Percentiles rank a stretch among this genome's conserved stretches.
Conservation (phyloP, 2,329 filamentous ascomycete genomes). For the Colletotrichum noveboracense region DNA sequence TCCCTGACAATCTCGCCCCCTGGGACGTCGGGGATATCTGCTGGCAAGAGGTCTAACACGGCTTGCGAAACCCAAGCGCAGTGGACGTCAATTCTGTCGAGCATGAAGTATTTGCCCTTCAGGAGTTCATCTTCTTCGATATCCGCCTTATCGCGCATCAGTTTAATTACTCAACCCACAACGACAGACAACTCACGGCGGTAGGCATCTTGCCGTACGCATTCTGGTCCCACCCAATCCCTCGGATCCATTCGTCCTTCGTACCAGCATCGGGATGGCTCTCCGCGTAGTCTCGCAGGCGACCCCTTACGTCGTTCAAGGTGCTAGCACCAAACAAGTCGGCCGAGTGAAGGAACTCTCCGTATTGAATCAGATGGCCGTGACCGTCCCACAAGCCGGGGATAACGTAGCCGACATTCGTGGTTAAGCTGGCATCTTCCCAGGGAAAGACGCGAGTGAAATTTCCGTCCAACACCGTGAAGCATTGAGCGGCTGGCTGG, state of each 20-base stretch:
- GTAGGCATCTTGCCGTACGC: slow-evolving; percentile 69
- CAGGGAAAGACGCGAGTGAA: slow-evolving; percentile 55
- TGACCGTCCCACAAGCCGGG: slow-evolving; percentile 76
- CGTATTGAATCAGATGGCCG: slow-evolving; percentile 70
- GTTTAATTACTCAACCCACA: background rate
- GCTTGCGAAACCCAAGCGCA: slow-evolving; percentile 73
- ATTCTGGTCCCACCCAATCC: slow-evolving; percentile 75
- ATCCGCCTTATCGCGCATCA: slow-evolving; percentile 37
- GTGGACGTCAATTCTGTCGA: slow-evolving; percentile 73
- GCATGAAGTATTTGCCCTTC: slow-evolving; percentile 66
- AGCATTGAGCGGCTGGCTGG: slow-evolving; percentile 54
- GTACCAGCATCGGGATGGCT: slow-evolving; percentile 57
- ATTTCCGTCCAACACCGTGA: slow-evolving; percentile 56
- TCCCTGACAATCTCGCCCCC: slow-evolving; percentile 68
- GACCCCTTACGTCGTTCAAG: slow-evolving; percentile 56
- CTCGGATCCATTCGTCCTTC: slow-evolving; percentile 65
- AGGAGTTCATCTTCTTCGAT: slow-evolving; percentile 59
- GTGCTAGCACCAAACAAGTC: slow-evolving; percentile 65
- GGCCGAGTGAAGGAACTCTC: slow-evolving; percentile 70
- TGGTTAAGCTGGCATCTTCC: slow-evolving; percentile 27
- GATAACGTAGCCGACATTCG: slow-evolving; percentile 57
- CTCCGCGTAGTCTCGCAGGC: slow-evolving; percentile 57
- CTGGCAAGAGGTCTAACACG: slow-evolving; percentile 65
- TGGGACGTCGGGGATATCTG: slow-evolving; percentile 55
- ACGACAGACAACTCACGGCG: slow-evolving; percentile 50